phyloP scores from a whole-genome alignment of 768 basidiomycete species.

The Hydnum rufescens region DNA sequence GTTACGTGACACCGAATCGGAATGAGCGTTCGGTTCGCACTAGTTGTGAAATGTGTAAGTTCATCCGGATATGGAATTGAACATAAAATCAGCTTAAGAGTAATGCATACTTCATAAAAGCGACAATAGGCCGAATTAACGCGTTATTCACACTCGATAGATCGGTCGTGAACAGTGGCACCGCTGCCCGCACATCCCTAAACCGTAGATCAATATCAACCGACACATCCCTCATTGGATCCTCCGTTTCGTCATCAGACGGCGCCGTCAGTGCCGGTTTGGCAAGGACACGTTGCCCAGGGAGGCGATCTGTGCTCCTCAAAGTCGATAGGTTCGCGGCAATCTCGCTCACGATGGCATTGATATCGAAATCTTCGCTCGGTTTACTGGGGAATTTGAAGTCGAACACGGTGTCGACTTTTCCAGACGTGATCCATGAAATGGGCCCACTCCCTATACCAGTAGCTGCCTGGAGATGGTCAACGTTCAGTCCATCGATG shows the following conservation, averaged over 20 bases:
- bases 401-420: constrained; percentile 90
- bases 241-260: constrained; percentile 17
- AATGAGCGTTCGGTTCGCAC: constrained; percentile 81
- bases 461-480: constrained; percentile 75
- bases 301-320: constrained; percentile 37
- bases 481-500: constrained; percentile 91
- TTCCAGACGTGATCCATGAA: constrained; percentile 95
- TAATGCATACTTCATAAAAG: constrained; percentile 79
- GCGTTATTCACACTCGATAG: constrained; percentile 86
- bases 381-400: constrained; percentile 70
- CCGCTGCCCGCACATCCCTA: constrained; percentile 83
- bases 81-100: not conserved
- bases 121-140: constrained; percentile 85
- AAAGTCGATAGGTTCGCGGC: constrained; percentile 57
- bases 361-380: constrained; percentile 46
- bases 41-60: constrained; percentile 17
- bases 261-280: constrained; percentile 73
- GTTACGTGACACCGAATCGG: constrained; percentile 84
- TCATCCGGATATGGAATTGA: not conserved
- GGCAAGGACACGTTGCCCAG: constrained; percentile 70
- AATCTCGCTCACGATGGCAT: constrained; percentile 73
- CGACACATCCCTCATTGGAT: constrained; percentile 15
- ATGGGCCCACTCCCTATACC: constrained; percentile 65
- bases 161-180: constrained; percentile 79
- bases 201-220: constrained; percentile 92